Base-by-base conservation (phyloP, 306 rosid species). In the Albizia julibrissin region DNA sequence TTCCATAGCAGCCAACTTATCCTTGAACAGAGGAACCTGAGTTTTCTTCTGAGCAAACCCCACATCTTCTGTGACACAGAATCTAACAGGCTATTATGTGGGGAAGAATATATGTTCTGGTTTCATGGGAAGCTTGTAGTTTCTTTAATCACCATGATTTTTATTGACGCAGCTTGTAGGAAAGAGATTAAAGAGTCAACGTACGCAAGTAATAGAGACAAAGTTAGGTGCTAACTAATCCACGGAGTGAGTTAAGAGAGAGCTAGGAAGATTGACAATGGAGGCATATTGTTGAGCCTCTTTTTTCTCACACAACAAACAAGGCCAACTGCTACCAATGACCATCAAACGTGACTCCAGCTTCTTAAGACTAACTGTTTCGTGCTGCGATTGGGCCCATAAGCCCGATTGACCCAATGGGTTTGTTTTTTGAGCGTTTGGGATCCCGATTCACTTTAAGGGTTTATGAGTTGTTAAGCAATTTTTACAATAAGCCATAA, bases 1-100 rank as follows among this genome's bases (percentile, higher is more conserved):
- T 88, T 89, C 93, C 93, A 84, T 80, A 92, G 69, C 62, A 89
- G 56, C 88, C 93, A 81, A 86, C 92, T 62, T 72, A 93, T 81
- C 84, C 87, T 89, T 50, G 94, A 90, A 85, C 79, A 90, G 52
- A 93, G 52, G 80, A 52, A 52, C 77, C 87, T 24, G 15, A 93
- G 82, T 82, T 89, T 89, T 85, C 88, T 88, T 81, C 97, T 75
- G 75, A 91, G 39, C 10, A 85, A 49, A 79, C 89, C 80, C n/a
- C 91, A 76, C 92, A 91, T 91, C 52, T 87, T 42, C 16, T 69
- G 19, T 15, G 76, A 79, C 44, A 85, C 64, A 66, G 8, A 65
- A 87, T 78, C 78, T 11, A 62, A 68, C n/a, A 76, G 81, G 10
- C 58, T 71, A 56, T 65, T 68, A 65, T 67, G 78, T 13, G 61